Evolutionary conservation across 192 early-diverging fungal species (phyloP).

Genomic region (Dissophora globulifera): DNA sequence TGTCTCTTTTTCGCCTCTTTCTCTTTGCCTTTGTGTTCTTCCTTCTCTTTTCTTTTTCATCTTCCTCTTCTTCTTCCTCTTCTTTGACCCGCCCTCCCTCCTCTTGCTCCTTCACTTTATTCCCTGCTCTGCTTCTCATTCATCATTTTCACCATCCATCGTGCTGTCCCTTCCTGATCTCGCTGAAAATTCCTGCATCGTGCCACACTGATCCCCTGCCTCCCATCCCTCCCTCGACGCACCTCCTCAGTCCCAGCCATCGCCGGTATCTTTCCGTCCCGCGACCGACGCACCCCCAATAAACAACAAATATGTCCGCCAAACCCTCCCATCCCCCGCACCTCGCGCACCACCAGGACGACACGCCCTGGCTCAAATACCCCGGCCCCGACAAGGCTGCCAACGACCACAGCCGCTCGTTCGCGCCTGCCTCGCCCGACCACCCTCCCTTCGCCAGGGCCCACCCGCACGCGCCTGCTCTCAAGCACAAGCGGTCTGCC

Average conservation of each 20-base stretch:
- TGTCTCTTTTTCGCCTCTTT: constrained; percentile 7
- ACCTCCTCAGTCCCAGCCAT: not conserved
- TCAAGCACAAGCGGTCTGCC: constrained; percentile 22
- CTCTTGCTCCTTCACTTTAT: no score
- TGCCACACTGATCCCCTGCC: no score
- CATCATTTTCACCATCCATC: not conserved
- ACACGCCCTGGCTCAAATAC: constrained; percentile 44
- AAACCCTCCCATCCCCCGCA: constrained; percentile 10
- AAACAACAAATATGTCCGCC: not conserved
- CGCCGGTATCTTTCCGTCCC: no score
- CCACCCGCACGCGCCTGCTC: no score
- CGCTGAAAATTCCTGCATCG: not conserved
- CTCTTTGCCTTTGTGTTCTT: not conserved
- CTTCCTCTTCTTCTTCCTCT: not conserved
- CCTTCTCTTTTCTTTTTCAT: not conserved
- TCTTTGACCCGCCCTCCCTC: not conserved
- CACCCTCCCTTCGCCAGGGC: no score
- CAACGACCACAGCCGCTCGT: constrained; percentile 33
- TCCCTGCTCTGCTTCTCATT: not conserved
- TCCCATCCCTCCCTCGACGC: not conserved
- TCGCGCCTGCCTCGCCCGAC: no score
- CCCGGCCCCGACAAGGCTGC: constrained; percentile 26
- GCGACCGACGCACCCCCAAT: no score
- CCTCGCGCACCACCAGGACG: not conserved
- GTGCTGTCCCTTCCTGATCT: not conserved